Evolutionary conservation across 192 early-diverging fungal genomes (phyloP), one percentile per base, ranked within the genome.

Genomic region (Anaeromyces robustus): DNA sequence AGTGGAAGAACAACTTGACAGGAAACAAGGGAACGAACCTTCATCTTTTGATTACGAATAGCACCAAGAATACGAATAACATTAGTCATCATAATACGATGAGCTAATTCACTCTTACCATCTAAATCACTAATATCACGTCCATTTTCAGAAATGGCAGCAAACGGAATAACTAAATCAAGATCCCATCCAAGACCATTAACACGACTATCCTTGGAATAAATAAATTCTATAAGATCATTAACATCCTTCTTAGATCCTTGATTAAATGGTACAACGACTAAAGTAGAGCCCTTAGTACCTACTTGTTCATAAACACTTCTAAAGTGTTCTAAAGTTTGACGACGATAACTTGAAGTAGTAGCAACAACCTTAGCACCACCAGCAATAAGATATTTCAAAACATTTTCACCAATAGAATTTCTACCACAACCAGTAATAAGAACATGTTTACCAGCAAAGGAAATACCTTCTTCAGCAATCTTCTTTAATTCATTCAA

Each of bases 71-170:
- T 82, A 32, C 96, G 93, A 78, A 96, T 82, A 30, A 96, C 83
- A 86, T 98, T 98, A 80, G 95, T 97, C 84, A 98, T 89, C 95
- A 96, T 96, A 79, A 94, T 92, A 59, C 97, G 92, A 82, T 96
- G 95, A 59, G 96, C 93, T 30, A 97, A 89, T 87, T 98, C 97
- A 52, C 95, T 95, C 85, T 89, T 87, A 9, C 93, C 92, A 82
- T 95, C 95, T 52, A 98, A 90, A 43, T 87, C 87, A 78, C 94
- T 94, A 52, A 96, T 89, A 86, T 97, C 94, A 79, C 92, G 90
- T 59, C 96, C 97, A 12, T 94, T 88, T 80, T 94, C 95, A 29
- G 95, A 90, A 79, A 98, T 94, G 41, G 96, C 97, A 77, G 97
- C 97, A 87, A 98, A 97, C 18, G 97, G 97, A 82, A 97, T 88